Percentiles rank a stretch among this genome's conserved stretches.
Evolutionary conservation across 2,329 filamentous ascomycete genomes (phyloP).

Genomic region (Tolypocladium amazonense): DNA sequence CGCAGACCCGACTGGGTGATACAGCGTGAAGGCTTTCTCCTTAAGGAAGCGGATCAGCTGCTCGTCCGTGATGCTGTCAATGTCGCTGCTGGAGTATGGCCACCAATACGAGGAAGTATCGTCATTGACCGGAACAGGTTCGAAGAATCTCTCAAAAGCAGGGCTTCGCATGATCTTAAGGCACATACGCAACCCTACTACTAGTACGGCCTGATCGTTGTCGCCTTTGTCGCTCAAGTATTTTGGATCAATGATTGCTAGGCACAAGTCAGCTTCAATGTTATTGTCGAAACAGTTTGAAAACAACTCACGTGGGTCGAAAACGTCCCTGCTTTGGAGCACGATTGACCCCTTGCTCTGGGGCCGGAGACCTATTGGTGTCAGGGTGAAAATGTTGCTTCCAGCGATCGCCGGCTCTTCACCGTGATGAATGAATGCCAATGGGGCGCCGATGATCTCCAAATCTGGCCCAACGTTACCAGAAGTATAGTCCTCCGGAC

Average conservation of each 20-base stretch:
- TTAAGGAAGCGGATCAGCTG: slow-evolving; percentile 7
- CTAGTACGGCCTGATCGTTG: background rate
- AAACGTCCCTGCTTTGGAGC: background rate
- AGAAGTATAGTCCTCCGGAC: background rate
- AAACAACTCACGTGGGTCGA: background rate
- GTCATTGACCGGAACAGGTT: slow-evolving; percentile 6
- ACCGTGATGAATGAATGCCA: background rate
- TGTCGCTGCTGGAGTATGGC: slow-evolving; percentile 9
- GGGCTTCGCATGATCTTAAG: background rate
- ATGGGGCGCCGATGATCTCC: background rate
- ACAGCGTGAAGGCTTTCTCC: slow-evolving; percentile 8
- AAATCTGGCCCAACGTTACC: background rate
- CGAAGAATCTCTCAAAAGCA: slow-evolving; percentile 2
- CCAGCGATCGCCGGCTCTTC: background rate
- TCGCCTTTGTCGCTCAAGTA: background rate
- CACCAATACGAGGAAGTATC: slow-evolving; percentile 8
- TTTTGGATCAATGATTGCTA: background rate
- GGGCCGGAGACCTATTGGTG: background rate
- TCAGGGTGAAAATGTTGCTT: background rate
- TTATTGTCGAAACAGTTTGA: background rate
- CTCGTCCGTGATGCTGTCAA: slow-evolving; percentile 9
- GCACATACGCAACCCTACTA: background rate
- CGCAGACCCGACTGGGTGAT: background rate
- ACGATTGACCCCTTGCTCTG: background rate
- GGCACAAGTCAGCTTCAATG: background rate